Evolutionary conservation across 176 grass and related monocot species (phyloP), one percentile per base, ranked within the genome.

Genomic region (Otatea glauca): DNA sequence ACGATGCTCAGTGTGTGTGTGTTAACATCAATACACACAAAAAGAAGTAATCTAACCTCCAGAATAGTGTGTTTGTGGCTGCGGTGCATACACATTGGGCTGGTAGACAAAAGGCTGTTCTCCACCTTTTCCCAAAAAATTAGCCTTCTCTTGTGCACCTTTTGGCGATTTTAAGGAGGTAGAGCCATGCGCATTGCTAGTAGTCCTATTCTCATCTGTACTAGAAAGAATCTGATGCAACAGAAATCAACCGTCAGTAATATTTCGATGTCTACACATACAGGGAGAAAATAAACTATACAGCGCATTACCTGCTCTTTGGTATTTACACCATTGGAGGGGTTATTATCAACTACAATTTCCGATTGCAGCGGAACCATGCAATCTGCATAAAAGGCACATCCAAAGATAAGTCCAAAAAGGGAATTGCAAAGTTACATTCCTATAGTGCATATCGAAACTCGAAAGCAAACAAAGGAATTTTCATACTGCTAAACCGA

Each of bases 41-140:
- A 73, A n/a, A 65, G 67, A 48, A 5, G 6, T 72, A 92, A 70
- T 12, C 90, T 92, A 80, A 94, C 93, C 90, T 88, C 86, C 85
- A 88, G 83, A 79, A 67, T 90, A 86, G 75, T 80, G 56, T 78
- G 79, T 38, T 67, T 94, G 93, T 70, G 88, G 85, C 85, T 92
- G 93, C 39, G 90, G 88, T 11, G 90, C 79, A 77, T 86, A 88
- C 55, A 89, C 61, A 86, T 92, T 92, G 53, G 83, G 85, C 43
- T 65, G 90, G 88, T 88, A 88, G 62, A 69, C 65, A 84, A 75
- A 79, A 72, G 69, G 88, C 25, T 81, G 78, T n/a, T 92, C 89
- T 53, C 87, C 82, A 90, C 76, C 88, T 86, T 87, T 85, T 84
- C 84, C 85, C 15, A 80, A 70, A 81, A 81, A 81, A 65, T 71